These are phyloP conservation scores for Tylopilus intermedius DNA, from an alignment of 768 basidiomycete genomes.

Conservation along the genomic window DNA sequence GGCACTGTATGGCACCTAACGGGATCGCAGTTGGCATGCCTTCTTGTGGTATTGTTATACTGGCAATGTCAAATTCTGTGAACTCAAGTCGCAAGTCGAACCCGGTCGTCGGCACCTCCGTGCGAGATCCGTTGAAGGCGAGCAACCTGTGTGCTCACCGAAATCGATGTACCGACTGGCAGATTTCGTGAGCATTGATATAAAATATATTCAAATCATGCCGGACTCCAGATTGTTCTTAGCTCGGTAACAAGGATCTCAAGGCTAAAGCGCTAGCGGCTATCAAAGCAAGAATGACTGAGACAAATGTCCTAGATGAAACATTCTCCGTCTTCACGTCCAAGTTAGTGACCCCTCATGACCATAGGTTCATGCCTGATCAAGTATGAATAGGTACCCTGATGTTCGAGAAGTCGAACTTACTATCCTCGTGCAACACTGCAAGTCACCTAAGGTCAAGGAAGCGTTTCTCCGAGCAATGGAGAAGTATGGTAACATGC, in stretches of 20 bases:
- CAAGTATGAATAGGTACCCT: conserved; percentile 10
- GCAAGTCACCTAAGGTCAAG: conserved; percentile 13
- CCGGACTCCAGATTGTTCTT: not conserved
- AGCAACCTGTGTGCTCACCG: conserved; percentile 26
- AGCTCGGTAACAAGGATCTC: conserved; percentile 17
- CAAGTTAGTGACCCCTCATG: conserved; percentile 9
- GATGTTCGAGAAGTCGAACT: conserved; percentile 17
- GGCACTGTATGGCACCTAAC: not conserved
- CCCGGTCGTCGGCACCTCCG: not conserved
- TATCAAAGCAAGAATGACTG: conserved; percentile 15
- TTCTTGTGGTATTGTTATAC: conserved; percentile 26
- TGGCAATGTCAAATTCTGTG: conserved; percentile 14
- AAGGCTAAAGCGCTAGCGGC: conserved; percentile 17
- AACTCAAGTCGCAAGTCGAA: conserved; percentile 15
- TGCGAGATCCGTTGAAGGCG: not conserved
- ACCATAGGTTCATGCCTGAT: not conserved
- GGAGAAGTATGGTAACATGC: not conserved
- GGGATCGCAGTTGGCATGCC: conserved; percentile 17
- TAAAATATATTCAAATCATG: not conserved
- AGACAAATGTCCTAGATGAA: conserved; percentile 22
- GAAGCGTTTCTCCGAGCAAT: conserved; percentile 10
- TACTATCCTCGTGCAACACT: conserved; percentile 6
- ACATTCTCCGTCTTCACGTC: conserved; percentile 28
- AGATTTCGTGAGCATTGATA: conserved; percentile 19
- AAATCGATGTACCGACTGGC: conserved; percentile 37